Percentiles rank a stretch among this genome's conserved stretches.
Conservation (phyloP, 169 alveolate genomes). For the Plasmodium falciparum region DNA sequence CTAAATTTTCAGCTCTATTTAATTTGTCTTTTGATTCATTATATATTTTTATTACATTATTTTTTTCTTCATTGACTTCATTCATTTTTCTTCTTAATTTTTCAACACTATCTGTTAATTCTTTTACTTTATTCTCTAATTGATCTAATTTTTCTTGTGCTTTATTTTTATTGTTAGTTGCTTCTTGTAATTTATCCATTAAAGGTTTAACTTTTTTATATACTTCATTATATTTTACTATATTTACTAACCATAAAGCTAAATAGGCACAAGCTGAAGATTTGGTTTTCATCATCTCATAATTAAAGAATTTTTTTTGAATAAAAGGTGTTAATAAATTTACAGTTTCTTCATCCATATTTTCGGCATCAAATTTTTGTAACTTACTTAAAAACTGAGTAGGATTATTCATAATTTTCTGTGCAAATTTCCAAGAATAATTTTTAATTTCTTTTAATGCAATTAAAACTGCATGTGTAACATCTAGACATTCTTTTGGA, state of each 20-base stretch:
- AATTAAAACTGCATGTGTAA: constrained; percentile 93
- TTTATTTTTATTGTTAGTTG: constrained; percentile 91
- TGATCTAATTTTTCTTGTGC: constrained; percentile 94
- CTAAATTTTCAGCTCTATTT: constrained; percentile 94
- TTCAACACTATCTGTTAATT: constrained; percentile 87
- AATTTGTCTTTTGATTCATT: constrained; percentile 91
- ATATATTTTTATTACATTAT: constrained; percentile 92
- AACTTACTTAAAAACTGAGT: constrained; percentile 92
- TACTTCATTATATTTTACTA: constrained; percentile 94
- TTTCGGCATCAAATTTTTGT: constrained; percentile 92
- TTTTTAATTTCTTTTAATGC: constrained; percentile 93
- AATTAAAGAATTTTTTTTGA: constrained; percentile 92
- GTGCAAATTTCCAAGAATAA: constrained; percentile 94
- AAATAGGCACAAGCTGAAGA: constrained; percentile 96
- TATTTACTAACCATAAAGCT: constrained; percentile 95
- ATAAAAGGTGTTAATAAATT: constrained; percentile 91
- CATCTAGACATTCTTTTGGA: constrained; percentile 93
- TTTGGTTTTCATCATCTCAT: constrained; percentile 94
- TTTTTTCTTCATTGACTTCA: constrained; percentile 92
- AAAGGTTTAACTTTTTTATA: constrained; percentile 95
- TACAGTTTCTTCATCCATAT: constrained; percentile 94
- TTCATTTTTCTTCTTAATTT: constrained; percentile 90
- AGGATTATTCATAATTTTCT: constrained; percentile 95
- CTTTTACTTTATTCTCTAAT: constrained; percentile 92
- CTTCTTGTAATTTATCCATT: constrained; percentile 93